Evolutionary conservation across 331 rosid genomes (phyloP), one percentile per base, ranked within the genome.

Genomic region (Rosa hybrid): DNA sequence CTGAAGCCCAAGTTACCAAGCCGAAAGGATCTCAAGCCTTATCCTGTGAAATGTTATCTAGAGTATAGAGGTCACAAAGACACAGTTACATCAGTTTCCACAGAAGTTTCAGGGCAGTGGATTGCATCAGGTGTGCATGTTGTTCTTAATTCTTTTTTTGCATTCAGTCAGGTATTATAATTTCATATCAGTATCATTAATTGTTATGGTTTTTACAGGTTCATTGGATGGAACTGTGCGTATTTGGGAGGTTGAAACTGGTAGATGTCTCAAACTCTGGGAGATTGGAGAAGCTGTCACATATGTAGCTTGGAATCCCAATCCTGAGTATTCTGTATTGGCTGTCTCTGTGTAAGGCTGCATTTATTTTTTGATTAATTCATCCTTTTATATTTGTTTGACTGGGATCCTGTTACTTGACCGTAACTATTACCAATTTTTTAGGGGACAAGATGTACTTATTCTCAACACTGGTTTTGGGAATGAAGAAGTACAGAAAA

Each of bases 251-350:
- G 90, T 93, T 71, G 93, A 87, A 85, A 90, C 94, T 68, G 96
- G 97, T 48, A 88, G 98, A 88, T 95, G 99, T 85, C 87, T 93
- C 81, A 87, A 86, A 84, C 83, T 45, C 56, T 95, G 94, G 90
- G 88, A 89, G 74, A 69, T 93, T 84, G 98, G 86, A 64, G 99
- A 93, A 90, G 85, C 96, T 73, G 90, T 95, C 42, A 89, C 64
- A 70, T 89, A 87, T 84, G 98, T 95, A 69, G 85, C 98, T 20
- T 95, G 99, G 99, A 95, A 95, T 87, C 99, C 99, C 78, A 83
- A 83, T 77, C 89, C 82, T 3, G 94, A 87, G 81, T 76, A 84
- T 83, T 91, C 94, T 13, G 74, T 93, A 51, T 70, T 95, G 82
- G 97, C 98, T 12, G 90, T 89, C 63, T 80, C 92, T 38, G 81